Percentiles rank a stretch among this genome's conserved stretches.
These are phyloP conservation scores for Oxytropis ochrocephala DNA, from an alignment of 306 rosid species.

Conservation along the genomic window DNA sequence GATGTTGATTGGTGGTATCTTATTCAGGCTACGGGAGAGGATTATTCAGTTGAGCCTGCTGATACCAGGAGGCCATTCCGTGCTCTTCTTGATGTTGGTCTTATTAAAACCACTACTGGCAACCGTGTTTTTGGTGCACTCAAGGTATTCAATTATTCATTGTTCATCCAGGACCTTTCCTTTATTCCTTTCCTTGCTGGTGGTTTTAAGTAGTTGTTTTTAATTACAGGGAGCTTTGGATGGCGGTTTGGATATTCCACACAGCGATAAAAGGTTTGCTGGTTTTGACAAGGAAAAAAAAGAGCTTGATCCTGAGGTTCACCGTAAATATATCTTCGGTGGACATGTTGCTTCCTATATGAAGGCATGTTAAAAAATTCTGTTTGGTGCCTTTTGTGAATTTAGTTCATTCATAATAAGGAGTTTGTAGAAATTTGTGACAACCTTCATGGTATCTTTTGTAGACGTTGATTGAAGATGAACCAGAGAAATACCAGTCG, in stretches of 20 bases:
- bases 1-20: neutral
- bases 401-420: neutral
- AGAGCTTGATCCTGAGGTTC: conserved; percentile 6
- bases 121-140: conserved; percentile 1
- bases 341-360: conserved; percentile 19
- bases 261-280: conserved; percentile 19
- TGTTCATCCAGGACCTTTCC: neutral
- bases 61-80: conserved; percentile 78
- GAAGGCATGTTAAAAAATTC: neutral
- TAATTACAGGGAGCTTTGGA: conserved; percentile 15
- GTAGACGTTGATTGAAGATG: conserved; percentile 5
- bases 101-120: neutral
- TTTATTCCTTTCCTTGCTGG: neutral
- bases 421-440: neutral
- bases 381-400: neutral
- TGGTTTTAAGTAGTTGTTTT: neutral
- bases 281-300: conserved; percentile 18
- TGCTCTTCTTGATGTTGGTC: neutral
- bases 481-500: conserved; percentile 11
- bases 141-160: neutral
- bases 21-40: conserved; percentile 72
- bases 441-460: neutral
- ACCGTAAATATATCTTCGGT: conserved; percentile 15
- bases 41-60: conserved; percentile 72
- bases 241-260: conserved; percentile 19